A percentile compares a stretch with the other conserved stretches of the same genome.
phyloP scores from a whole-genome alignment of 2,329 filamentous ascomycete genomes.

The Xylaria sp. region DNA sequence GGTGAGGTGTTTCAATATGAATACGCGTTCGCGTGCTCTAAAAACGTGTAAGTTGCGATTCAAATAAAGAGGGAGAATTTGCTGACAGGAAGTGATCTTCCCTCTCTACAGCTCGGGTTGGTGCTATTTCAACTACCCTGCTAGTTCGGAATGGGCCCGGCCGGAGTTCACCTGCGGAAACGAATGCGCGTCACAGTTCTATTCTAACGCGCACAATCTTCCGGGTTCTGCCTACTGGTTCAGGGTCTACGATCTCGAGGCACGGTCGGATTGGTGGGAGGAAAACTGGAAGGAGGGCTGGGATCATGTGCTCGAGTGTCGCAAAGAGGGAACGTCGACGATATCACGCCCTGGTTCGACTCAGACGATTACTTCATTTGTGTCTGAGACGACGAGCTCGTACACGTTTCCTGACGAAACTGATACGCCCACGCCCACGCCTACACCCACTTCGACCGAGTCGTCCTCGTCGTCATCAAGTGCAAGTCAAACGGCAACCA shows the following conservation, averaged over 20 bases:
- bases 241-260: conserved; percentile 41
- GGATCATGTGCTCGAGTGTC: conserved; percentile 36
- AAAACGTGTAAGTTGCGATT: conserved; percentile 35
- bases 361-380: background rate
- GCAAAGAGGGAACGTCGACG: background rate
- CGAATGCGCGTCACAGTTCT: conserved; percentile 46
- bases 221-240: conserved; percentile 47
- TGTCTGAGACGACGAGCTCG: conserved; percentile 6
- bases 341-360: background rate
- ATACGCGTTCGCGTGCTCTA: conserved; percentile 41
- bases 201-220: conserved; percentile 45
- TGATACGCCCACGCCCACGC: background rate
- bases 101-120: conserved; percentile 40
- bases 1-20: conserved; percentile 44
- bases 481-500: background rate
- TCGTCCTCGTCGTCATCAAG: background rate
- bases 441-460: background rate
- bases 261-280: conserved; percentile 45
- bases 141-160: conserved; percentile 32
- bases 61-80: background rate
- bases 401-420: conserved; percentile 8
- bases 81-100: conserved; percentile 7
- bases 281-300: conserved; percentile 44
- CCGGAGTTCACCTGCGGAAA: conserved; percentile 46
- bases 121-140: conserved; percentile 42